Evolutionary conservation across 139 green algal species (phyloP), one percentile per base, ranked within the genome.

Genomic region (Pedinophyceae sp.): DNA sequence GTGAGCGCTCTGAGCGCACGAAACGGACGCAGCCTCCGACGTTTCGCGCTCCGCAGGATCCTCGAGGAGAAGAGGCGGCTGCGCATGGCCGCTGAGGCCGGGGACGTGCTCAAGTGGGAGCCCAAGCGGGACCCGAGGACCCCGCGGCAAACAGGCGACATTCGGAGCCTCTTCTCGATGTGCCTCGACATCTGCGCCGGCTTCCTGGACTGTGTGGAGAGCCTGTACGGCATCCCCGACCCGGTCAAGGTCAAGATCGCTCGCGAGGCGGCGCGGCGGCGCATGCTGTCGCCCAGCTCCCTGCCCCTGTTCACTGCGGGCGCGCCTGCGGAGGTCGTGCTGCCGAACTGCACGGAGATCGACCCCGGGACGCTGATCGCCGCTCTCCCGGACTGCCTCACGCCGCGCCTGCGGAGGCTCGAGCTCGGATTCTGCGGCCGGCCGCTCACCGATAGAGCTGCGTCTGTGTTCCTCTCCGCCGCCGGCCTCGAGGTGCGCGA

Each of bases 171-270:
- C 24, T 70, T 68, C 34, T 27, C 53, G 3, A 27, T 69, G 3
- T 72, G 67, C 30, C 34, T 77, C 18, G 30, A 59, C 3, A 47
- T 81, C 3, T 27, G 85, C 19, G 70, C 65, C 2, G 50, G 62
- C n/a, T 61, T 76, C 54, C 67, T 85, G 0, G 72, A 78, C 2
- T 72, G 72, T 57, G 70, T 88, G 6, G 75, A 78, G 39, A 67
- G 52, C 2, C 59, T 88, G 16, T 60, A 25, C 34, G 79, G 79
- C 2, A 56, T 88, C 24, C 77, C 79, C 5, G 70, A 84, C 27
- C 54, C 27, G 2, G 72, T 82, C 27, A 70, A 61, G 48, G 62
- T 68, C 30, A 57, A 58, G 26, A 54, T 86, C 0, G 65, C 77
- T 1, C 53, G 62, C 15, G 54, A 45, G 19, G 73, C 82, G 43